Conservation (phyloP, 352 stramenopile genomes). For the Globisporangium ultimum region DNA sequence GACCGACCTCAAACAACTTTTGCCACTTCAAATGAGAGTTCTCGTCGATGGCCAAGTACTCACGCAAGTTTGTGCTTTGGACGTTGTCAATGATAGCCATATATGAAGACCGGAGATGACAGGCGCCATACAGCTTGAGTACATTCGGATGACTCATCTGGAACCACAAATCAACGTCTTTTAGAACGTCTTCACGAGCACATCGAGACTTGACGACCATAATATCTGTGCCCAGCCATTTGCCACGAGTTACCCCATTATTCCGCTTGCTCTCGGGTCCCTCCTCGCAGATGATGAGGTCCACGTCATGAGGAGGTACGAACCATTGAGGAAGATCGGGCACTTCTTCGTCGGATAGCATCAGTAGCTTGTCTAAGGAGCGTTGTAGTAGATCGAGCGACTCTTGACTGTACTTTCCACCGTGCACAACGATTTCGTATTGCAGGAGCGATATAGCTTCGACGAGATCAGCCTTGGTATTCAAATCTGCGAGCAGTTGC, state of each 20-base stretch:
- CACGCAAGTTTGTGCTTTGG: constrained; percentile 17
- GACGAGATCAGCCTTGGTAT: not conserved
- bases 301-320: constrained; percentile 21
- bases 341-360: not conserved
- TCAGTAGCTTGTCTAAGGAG: not conserved
- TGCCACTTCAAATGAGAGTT: constrained; percentile 15
- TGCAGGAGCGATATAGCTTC: constrained; percentile 10
- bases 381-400: constrained; percentile 2
- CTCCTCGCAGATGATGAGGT: not conserved
- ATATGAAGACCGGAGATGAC: constrained; percentile 11
- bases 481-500: too few relatives aligned
- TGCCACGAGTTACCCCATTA: not conserved
- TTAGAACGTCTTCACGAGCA: constrained; percentile 11
- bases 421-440: not conserved
- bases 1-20: constrained; percentile 26
- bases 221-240: constrained; percentile 3
- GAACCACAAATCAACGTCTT: constrained; percentile 88
- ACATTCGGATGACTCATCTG: constrained; percentile 84
- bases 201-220: not conserved
- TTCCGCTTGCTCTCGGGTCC: not conserved
- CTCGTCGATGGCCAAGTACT: constrained; percentile 17
- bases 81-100: constrained; percentile 29
- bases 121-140: constrained; percentile 60
- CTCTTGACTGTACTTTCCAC: not conserved
- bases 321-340: constrained; percentile 14